A percentile compares a stretch with the other conserved stretches of the same genome.
Conservation (phyloP, 768 basidiomycete species). For the Lactarius evosmus region DNA sequence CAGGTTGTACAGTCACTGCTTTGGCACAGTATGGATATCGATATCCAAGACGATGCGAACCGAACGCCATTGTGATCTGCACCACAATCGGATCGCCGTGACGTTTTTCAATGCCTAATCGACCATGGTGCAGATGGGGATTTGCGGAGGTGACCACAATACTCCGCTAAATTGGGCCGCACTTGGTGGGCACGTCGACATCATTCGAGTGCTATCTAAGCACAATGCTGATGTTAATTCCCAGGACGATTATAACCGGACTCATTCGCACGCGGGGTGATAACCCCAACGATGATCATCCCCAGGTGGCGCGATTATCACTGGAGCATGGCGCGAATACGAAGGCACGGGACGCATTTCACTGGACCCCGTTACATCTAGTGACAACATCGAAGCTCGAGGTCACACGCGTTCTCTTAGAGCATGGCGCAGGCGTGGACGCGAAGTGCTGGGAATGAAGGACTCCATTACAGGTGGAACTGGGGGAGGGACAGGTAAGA, state of each 20-base stretch:
- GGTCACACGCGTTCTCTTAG: no score
- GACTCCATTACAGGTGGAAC: neutral
- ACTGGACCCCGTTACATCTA: neutral
- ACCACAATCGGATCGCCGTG: neutral
- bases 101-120: neutral
- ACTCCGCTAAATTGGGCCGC: neutral
- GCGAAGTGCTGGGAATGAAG: no score
- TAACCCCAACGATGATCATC: neutral
- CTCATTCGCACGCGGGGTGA: neutral
- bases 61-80: neutral
- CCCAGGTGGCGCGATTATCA: neutral
- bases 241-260: neutral
- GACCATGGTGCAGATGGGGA: neutral
- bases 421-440: no score
- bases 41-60: neutral
- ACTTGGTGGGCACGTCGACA: neutral
- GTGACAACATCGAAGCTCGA: neutral
- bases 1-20: neutral
- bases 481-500: neutral
- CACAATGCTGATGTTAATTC: neutral
- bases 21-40: neutral
- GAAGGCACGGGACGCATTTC: neutral
- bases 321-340: neutral
- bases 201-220: neutral
- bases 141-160: neutral